Percentiles rank a stretch among this genome's conserved stretches.
These are phyloP conservation scores for Phytophthora idaei DNA, from an alignment of 352 stramenopile genomes.

Conservation along the genomic window DNA sequence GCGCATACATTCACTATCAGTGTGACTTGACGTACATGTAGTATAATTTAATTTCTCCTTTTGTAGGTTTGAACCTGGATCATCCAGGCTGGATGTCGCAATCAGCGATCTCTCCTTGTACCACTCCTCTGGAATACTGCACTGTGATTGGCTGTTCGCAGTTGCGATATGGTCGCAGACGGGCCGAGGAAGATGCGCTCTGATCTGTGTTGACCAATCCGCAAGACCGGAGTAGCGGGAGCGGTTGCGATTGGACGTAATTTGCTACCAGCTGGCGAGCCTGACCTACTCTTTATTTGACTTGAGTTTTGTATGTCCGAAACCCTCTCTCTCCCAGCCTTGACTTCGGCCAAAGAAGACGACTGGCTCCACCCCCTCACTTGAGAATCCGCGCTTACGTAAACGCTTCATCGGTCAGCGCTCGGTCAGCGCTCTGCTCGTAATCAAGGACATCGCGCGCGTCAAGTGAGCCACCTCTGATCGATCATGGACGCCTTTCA, in stretches of 20 bases:
- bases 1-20: too few relatives aligned
- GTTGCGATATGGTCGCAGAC: constrained; percentile 2
- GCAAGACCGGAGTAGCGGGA: background rate
- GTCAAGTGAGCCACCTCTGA: constrained; percentile 12
- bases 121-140: background rate
- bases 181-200: constrained; percentile 11
- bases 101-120: constrained; percentile 19
- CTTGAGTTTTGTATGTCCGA: constrained; percentile 4
- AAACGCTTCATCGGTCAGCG: constrained; percentile 28
- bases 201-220: constrained; percentile 15
- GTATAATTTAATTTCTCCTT: too few relatives aligned
- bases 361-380: constrained; percentile 37
- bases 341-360: constrained; percentile 4
- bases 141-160: constrained; percentile 17
- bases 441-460: constrained; percentile 40
- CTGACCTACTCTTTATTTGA: background rate
- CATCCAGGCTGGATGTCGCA: constrained; percentile 19
- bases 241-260: constrained; percentile 16
- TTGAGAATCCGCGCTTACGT: constrained; percentile 53
- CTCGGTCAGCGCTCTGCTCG: constrained; percentile 21
- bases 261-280: background rate
- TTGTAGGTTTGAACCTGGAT: background rate
- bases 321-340: constrained; percentile 18
- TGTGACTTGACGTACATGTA: too few relatives aligned
- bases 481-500: constrained; percentile 76